phyloP scores from a whole-genome alignment of 371 early-diverging fungal genomes.

The Capillidium rhysosporum region DNA sequence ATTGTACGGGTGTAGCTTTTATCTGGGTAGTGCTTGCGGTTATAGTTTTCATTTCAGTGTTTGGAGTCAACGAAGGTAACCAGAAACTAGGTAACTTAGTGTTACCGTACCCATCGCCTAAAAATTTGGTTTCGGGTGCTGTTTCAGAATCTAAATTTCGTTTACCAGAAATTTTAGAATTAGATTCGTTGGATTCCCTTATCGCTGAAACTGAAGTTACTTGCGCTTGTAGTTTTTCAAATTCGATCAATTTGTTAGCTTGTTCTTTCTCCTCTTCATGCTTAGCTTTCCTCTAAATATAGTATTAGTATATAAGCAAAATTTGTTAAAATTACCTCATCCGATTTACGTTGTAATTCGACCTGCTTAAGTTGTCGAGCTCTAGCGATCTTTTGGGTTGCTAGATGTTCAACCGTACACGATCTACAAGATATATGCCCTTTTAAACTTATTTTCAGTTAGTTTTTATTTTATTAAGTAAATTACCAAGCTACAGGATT shows the following conservation, averaged over 20 bases:
- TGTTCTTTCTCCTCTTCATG: not conserved
- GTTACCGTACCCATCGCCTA: not conserved
- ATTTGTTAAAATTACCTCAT: not conserved
- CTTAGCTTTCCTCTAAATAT: not conserved
- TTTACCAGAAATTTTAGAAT: not conserved
- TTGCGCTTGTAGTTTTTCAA: slow-evolving; percentile 1
- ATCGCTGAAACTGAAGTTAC: slow-evolving; percentile 1
- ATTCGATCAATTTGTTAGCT: not conserved
- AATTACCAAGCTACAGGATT: slow-evolving; percentile 57
- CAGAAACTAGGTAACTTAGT: slow-evolving; percentile 3
- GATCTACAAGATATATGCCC: slow-evolving; percentile 80
- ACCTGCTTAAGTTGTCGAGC: not conserved
- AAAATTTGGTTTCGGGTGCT: not conserved
- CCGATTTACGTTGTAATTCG: not conserved
- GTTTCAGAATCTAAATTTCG: not conserved
- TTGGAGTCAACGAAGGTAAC: slow-evolving; percentile 1
- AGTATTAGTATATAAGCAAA: not conserved
- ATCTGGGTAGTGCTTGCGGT: not conserved
- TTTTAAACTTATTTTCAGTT: slow-evolving; percentile 16
- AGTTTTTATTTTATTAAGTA: not conserved
- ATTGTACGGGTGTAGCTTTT: not conserved
- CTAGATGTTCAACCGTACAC: slow-evolving; percentile 70
- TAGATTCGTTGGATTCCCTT: not conserved
- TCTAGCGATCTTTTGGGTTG: slow-evolving; percentile 51
- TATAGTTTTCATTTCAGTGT: not conserved